Percentiles rank a stretch among this genome's conserved stretches.
Conservation (phyloP, 225 moss, liverwort and hornwort genomes). For the Bryum argenteum region DNA sequence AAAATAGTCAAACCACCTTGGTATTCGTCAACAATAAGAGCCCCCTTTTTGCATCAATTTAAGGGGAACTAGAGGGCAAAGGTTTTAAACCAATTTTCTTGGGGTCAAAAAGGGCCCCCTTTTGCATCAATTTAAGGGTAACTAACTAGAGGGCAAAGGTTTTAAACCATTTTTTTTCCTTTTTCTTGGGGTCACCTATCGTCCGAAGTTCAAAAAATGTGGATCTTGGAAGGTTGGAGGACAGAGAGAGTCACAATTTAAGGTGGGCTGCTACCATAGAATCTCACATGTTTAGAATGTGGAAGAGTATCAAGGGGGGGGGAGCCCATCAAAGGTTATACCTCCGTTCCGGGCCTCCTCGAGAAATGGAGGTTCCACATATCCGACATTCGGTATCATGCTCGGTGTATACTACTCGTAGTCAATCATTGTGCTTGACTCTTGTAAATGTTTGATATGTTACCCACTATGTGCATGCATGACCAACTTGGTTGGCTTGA, state of each 20-base stretch:
- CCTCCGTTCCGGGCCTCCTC: too few relatives aligned
- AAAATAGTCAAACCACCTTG: too few relatives aligned
- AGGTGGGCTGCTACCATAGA: constrained; percentile 20
- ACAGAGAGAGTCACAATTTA: constrained; percentile 10
- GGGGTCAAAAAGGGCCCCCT: too few relatives aligned
- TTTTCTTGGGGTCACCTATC: neutral
- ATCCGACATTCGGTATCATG: neutral
- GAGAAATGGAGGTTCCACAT: neutral
- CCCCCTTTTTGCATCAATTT: too few relatives aligned
- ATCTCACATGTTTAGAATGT: neutral
- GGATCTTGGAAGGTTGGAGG: neutral
- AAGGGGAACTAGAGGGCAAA: too few relatives aligned
- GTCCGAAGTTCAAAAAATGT: neutral
- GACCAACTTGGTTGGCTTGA: too few relatives aligned
- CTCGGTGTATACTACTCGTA: neutral
- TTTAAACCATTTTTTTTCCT: too few relatives aligned
- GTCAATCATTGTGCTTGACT: constrained; percentile 12
- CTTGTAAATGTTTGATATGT: neutral
- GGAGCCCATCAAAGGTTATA: too few relatives aligned
- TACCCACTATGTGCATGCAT: neutral
- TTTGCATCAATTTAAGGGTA: too few relatives aligned
- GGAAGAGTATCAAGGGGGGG: neutral
- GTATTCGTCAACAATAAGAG: too few relatives aligned
- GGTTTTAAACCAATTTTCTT: too few relatives aligned
- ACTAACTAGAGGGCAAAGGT: too few relatives aligned